Evolutionary conservation across 192 early-diverging fungal species (phyloP), one percentile per base, ranked within the genome.

Genomic region (Backusella mclennaniae): DNA sequence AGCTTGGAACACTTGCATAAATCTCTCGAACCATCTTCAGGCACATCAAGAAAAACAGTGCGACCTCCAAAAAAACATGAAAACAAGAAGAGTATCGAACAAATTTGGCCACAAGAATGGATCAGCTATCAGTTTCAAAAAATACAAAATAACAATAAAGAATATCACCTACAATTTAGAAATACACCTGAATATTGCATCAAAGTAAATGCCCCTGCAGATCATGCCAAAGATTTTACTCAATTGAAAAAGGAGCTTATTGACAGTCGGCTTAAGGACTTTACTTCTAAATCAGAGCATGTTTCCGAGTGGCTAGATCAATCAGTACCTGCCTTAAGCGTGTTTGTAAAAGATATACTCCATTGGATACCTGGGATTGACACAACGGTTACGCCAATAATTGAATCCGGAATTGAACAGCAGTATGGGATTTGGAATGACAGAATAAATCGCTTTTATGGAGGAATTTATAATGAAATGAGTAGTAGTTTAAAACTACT

Each of bases 241-340:
- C 56, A 63, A 26, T 63, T 63, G 23, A 63, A 63, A 63, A 63
- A 14, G 56, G 56, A 63, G 56, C 56, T 63, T 63, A 63, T 63
- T 63, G 56, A 63, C 56, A 63, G 23, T 63, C 56, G 56, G 14
- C 56, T 63, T 63, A 63, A 63, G 11, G 56, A 63, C 56, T 63
- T 63, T 29, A 29, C 26, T 63, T 63, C 56, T 23, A 63, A 63
- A 63, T 63, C 56, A 11, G 12, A 63, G 3, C 56, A 29, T 63
- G 56, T 63, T 63, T 63, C 56, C 56, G 56, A 63, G 21, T 63
- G 56, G 56, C 26, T 63, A 12, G 26, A 63, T 63, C 56, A 29
- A 63, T 63, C 56, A 29, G 23, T 63, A 26, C 56, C 56, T 12
- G 9, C 21, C 0, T 63, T 63, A 11, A 63, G 11, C 26, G 9